Evolutionary conservation across 495 filamentous ascomycete genomes (phyloP), one percentile per base, ranked within the genome.

Genomic region (Achaetomiella virescens): DNA sequence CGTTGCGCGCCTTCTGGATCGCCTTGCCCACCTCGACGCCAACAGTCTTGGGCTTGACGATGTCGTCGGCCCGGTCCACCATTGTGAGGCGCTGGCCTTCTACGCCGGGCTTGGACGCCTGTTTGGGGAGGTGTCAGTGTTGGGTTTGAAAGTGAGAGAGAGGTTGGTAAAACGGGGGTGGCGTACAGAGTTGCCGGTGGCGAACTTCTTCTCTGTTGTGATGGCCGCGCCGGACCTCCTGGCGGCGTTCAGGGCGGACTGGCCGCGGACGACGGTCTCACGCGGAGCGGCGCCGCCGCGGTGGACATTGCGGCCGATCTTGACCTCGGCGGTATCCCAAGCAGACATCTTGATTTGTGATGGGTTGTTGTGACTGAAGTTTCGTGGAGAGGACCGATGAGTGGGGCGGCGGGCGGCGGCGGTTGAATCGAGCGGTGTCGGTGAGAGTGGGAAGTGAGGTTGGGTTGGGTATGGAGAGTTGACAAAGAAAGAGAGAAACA

Each of bases 1-100:
- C 80, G 64, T 75, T 74, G 37, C 89, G 84, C 54, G 83, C 81
- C 65, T 81, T 78, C 61, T 82, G 80, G 81, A 98, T 96, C 22
- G 86, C 89, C 55, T 87, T 81, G 58, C 87, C 91, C 57, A 97
- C 90, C 48, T 82, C 76, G 58, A 75, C 70, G 62, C 91, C 89
- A 46, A 97, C 80, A 51, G 90, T 96, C 73, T 91, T 91, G 62
- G 90, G 90, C 77, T 95, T 95, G 71, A 97, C 84, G 75, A 97
- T 96, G 70, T 97, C 93, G 79, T 97, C 95, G 71, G 84, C 82
- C 63, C 93, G 93, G 81, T 97, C 93, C 69, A 99, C 91, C 79
- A 97, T 99, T 42, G 93, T 97, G 49, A 97, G 80, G 67, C 88
- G 90, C 74, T 99, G 93, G 66, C 93, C 93, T 78, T 97, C 92